Evolutionary conservation across 2,329 filamentous ascomycete species (phyloP), one percentile per base, ranked within the genome.

Genomic region (Cladorrhinum sp.): DNA sequence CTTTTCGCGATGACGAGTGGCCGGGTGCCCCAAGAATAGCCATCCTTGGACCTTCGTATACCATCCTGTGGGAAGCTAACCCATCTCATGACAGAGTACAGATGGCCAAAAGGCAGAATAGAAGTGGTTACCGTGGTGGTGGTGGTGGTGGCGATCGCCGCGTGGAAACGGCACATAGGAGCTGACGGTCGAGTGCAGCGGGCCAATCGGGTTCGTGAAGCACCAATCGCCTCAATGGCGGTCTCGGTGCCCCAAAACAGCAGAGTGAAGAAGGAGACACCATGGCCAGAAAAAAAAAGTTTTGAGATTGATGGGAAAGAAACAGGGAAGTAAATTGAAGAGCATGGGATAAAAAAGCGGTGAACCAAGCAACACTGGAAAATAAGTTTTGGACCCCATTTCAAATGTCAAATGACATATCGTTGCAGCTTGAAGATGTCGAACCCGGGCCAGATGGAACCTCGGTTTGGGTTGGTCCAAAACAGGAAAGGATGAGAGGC

Each of bases 151-250:
- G 62, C 62, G 65, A 65, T 52, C 54, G 14, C 53, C 36, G 51
- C 21, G 42, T 42, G 39, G 33, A 23, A 39, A 55, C 56, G 60
- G 52, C 36, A 46, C 58, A 51, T 55, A 49, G 36, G 52, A 65
- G 66, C 66, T 66, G 66, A 66, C 57, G 33, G 39, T 33, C n/a
- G 52, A 48, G 50, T 20, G 36, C 24, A 42, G 42, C 49, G 39
- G 56, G 56, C 67, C 64, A 67, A 68, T 66, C 55, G 58, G 24
- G 20, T 28, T 6, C 26, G 56, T 39, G 26, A 33, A 52, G 36
- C 48, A 49, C 36, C 58, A 62, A 33, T 67, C 63, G 66, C 67
- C 66, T 57, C 66, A 67, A 65, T 55, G 64, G 67, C 67, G 66
- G 67, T 67, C 62, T 61, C 62, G 24, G 30, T 51, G 16, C 30